phyloP scores from a whole-genome alignment of 192 early-diverging fungal genomes.

The Funneliformis mosseae region DNA sequence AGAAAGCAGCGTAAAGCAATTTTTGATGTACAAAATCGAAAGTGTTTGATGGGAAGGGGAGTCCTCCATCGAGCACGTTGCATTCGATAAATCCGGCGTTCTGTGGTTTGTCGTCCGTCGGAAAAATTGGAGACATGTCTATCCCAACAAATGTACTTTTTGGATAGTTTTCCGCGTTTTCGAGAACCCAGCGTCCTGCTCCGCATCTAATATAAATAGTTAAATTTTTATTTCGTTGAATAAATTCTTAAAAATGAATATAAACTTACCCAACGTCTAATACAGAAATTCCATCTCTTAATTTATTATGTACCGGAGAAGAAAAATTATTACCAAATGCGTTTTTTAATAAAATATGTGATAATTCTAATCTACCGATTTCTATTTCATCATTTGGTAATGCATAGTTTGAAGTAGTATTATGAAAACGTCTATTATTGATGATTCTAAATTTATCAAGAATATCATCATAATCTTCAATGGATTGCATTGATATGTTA shows the following conservation, averaged over 20 bases:
- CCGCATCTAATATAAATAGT: constrained; percentile 6
- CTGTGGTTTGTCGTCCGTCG: not conserved
- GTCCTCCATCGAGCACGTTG: constrained; percentile 41
- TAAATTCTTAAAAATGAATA: too few relatives aligned
- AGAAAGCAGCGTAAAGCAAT: not conserved
- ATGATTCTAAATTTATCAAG: not conserved
- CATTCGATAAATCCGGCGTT: constrained; percentile 39
- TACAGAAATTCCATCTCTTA: not conserved
- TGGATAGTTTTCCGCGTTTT: constrained; percentile 16
- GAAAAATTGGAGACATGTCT: constrained; percentile 11
- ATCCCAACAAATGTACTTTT: constrained; percentile 5
- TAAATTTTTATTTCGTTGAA: too few relatives aligned
- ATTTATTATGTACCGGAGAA: not conserved
- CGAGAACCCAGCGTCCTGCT: constrained; percentile 11
- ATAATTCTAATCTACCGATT: not conserved
- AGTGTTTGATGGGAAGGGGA: constrained; percentile 46
- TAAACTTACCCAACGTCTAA: constrained; percentile 4
- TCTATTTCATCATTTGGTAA: not conserved
- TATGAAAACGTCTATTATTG: not conserved
- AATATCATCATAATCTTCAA: not conserved
- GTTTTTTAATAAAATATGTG: not conserved
- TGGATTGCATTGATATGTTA: too few relatives aligned
- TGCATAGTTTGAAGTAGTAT: not conserved
- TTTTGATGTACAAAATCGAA: constrained; percentile 47
- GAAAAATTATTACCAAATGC: constrained; percentile 1